Evolutionary conservation across 768 basidiomycete genomes (phyloP), one percentile per base, ranked within the genome.

Genomic region (Mycena sanguinolenta): DNA sequence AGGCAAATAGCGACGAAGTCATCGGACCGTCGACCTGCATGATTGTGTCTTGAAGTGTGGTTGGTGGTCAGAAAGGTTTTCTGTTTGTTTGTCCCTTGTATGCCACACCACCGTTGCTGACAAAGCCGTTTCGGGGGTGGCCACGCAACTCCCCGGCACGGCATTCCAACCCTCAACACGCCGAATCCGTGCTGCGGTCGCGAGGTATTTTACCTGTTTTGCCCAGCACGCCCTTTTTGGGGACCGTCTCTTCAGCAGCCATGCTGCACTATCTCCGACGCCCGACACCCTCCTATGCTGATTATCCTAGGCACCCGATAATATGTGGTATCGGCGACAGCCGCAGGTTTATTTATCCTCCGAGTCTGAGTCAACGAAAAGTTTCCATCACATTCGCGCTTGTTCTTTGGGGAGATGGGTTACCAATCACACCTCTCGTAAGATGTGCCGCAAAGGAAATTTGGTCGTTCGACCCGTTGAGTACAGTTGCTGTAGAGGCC

Each of bases 11-110:
- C 44, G 76, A 70, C 14, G 67, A 59, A 16, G 34, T 27, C 55
- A 79, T 74, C 13, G 78, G 76, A 54, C 81, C 82, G 81, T 86
- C 84, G 77, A 85, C 82, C 63, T 82, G 83, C 85, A 86, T 86
- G 44, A 0, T 19, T 59, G 57, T 13, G 57, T 6, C 2, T 17
- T 32, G 53, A 34, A 34, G 17, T 55, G 54, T n/a, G n/a, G n/a
- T 32, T 55, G 54, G 54, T 55, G 54, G 54, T 55, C 7, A 50
- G 46, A 46, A n/a, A 23, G 21, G 21, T 50, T 50, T 50, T 23
- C 21, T 50, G 49, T 50, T 50, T 25, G 49, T 34, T 34, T 50
- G 49, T n/a, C n/a, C n/a, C n/a, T n/a, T n/a, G n/a, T 19, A 10
- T 4, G 49, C 49, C 23, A 27, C 9, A n/a, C n/a, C n/a, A n/a